These are phyloP conservation scores for Thelonectria discophora DNA, from an alignment of 2,329 filamentous ascomycete species.

Conservation along the genomic window DNA sequence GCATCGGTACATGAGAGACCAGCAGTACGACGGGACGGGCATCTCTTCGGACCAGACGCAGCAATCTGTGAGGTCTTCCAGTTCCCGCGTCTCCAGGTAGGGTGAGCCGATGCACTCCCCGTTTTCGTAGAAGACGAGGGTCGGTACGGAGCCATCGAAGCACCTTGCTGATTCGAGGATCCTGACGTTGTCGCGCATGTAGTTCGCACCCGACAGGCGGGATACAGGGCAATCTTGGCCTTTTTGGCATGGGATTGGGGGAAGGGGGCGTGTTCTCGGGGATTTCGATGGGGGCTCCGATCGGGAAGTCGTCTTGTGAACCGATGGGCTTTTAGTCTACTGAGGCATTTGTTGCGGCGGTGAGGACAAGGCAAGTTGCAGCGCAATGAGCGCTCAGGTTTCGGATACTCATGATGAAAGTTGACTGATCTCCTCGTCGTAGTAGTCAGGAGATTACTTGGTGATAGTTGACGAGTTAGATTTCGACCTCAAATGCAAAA, in stretches of 20 bases:
- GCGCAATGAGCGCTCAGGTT: constrained; percentile 1
- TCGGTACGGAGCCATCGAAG: background rate
- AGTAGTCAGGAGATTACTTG: background rate
- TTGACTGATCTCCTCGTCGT: background rate
- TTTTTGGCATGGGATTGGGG: background rate
- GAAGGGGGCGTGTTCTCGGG: background rate
- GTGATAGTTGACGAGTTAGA: background rate
- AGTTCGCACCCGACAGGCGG: constrained; percentile 13
- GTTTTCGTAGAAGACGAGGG: constrained; percentile 10
- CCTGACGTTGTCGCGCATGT: constrained; percentile 14
- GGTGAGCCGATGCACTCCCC: constrained; percentile 5
- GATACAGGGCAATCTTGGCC: constrained; percentile 11
- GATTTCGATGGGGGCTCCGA: too few species aligned
- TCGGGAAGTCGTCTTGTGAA: background rate
- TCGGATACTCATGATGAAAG: background rate
- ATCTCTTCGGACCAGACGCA: constrained; percentile 16
- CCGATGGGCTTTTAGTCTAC: constrained; percentile 12
- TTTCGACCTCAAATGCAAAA: background rate
- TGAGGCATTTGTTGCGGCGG: background rate
- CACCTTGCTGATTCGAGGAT: too few species aligned
- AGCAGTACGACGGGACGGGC: constrained; percentile 10
- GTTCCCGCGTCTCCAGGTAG: background rate
- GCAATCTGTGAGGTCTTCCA: background rate
- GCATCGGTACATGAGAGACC: constrained; percentile 19
- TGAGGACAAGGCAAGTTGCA: background rate